Evolutionary conservation across 2,329 filamentous ascomycete species (phyloP).

Genomic region (Fusarium dlaminii): DNA sequence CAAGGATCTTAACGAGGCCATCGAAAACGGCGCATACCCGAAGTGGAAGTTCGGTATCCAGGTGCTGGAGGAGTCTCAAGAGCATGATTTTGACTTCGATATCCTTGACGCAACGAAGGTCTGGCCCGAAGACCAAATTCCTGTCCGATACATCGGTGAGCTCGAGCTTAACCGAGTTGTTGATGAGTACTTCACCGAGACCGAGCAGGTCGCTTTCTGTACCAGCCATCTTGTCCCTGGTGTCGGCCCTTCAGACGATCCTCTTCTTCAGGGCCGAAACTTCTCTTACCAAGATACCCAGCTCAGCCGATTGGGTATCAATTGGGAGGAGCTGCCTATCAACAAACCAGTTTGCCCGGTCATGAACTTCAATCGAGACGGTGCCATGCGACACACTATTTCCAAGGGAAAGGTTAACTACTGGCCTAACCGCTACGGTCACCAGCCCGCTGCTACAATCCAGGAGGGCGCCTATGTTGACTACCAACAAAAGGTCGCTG

Average conservation of each 20-base stretch:
- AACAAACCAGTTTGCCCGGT: slow-evolving; percentile 79
- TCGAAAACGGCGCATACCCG: slow-evolving; percentile 74
- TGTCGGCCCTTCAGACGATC: slow-evolving; percentile 80
- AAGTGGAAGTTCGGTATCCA: slow-evolving; percentile 89
- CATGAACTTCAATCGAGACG: slow-evolving; percentile 81
- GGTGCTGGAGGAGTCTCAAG: slow-evolving; percentile 73
- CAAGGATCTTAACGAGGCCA: slow-evolving; percentile 79
- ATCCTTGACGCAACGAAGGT: slow-evolving; percentile 87
- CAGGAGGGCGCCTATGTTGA: slow-evolving; percentile 76
- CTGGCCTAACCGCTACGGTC: slow-evolving; percentile 67
- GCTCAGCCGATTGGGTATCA: slow-evolving; percentile 74
- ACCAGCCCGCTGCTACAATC: slow-evolving; percentile 70
- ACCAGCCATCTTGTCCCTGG: slow-evolving; percentile 82
- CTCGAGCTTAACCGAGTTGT: slow-evolving; percentile 82
- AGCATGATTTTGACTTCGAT: slow-evolving; percentile 85
- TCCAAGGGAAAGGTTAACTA: slow-evolving; percentile 74
- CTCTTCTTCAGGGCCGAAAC: slow-evolving; percentile 78
- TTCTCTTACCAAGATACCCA: slow-evolving; percentile 75
- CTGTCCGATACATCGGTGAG: slow-evolving; percentile 80
- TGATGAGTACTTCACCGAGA: slow-evolving; percentile 85
- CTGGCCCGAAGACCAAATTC: slow-evolving; percentile 82
- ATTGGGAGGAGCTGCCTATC: slow-evolving; percentile 81
- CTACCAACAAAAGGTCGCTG: slow-evolving; percentile 68
- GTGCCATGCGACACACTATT: slow-evolving; percentile 76
- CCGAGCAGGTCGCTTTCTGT: slow-evolving; percentile 85